Evolutionary conservation across 2,329 filamentous ascomycete species (phyloP).

Genomic region (Sporothrix variecibatus): DNA sequence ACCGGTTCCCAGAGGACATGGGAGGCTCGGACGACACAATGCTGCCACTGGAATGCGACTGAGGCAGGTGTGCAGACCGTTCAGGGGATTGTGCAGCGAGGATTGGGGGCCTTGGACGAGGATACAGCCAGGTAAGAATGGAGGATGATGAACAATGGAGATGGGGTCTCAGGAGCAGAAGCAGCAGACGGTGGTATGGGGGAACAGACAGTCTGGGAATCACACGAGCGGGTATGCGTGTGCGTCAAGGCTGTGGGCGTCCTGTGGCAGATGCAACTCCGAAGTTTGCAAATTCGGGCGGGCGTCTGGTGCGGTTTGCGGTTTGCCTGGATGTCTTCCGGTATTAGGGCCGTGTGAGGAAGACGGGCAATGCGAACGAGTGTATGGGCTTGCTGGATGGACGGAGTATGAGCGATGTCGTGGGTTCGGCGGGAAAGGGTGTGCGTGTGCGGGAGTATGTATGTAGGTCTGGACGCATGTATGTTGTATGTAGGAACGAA

Average conservation of each 20-base stretch:
- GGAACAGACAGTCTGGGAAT: conserved; percentile 12
- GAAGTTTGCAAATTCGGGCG: background rate
- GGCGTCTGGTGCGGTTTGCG: background rate
- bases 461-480: conserved; percentile 10
- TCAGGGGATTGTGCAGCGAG: background rate
- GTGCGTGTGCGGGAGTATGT: conserved; percentile 20
- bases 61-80: background rate
- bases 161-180: conserved; percentile 8
- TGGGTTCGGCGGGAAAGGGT: conserved; percentile 15
- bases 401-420: background rate
- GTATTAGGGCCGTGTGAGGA: background rate
- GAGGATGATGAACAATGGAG: background rate
- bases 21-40: background rate
- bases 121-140: background rate
- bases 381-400: background rate
- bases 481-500: background rate
- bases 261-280: background rate
- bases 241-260: conserved; percentile 6
- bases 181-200: background rate
- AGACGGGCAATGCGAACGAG: background rate
- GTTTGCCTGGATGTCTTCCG: background rate
- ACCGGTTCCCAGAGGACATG: background rate
- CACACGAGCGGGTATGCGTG: conserved; percentile 8
- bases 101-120: background rate
- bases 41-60: background rate